phyloP scores from a whole-genome alignment of 2,329 filamentous ascomycete species.

The Xylariaceae sp. region DNA sequence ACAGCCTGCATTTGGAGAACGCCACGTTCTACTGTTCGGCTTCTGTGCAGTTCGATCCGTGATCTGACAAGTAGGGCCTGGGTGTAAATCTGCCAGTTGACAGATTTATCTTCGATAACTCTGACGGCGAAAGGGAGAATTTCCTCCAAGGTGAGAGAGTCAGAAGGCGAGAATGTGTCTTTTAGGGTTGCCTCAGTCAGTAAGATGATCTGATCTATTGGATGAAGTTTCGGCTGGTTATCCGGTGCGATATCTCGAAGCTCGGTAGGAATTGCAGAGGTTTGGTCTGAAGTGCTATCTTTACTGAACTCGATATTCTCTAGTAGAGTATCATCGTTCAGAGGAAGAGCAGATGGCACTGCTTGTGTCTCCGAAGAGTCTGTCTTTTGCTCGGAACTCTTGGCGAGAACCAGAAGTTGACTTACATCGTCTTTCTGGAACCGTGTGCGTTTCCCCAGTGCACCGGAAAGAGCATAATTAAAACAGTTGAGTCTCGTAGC shows the following conservation, averaged over 20 bases:
- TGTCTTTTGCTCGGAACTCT: slow-evolving; percentile 51
- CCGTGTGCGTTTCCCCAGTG: slow-evolving; percentile 79
- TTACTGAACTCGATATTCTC: slow-evolving; percentile 81
- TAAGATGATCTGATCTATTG: slow-evolving; percentile 86
- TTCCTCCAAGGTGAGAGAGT: slow-evolving; percentile 88
- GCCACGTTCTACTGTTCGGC: slow-evolving; percentile 83
- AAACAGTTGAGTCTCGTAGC: slow-evolving; percentile 70
- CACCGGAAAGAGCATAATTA: slow-evolving; percentile 78
- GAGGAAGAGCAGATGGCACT: slow-evolving; percentile 65
- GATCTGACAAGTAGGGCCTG: slow-evolving; percentile 88
- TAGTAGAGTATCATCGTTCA: slow-evolving; percentile 91
- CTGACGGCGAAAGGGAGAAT: slow-evolving; percentile 87
- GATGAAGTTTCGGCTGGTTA: slow-evolving; percentile 75
- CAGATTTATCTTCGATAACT: slow-evolving; percentile 82
- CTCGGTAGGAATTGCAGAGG: slow-evolving; percentile 52
- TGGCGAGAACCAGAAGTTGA: slow-evolving; percentile 87
- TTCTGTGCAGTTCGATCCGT: slow-evolving; percentile 82
- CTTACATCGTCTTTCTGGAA: slow-evolving; percentile 79
- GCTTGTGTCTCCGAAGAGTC: slow-evolving; percentile 21
- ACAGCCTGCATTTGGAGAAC: slow-evolving; percentile 91
- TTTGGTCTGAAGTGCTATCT: slow-evolving; percentile 33
- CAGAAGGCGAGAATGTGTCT: slow-evolving; percentile 78
- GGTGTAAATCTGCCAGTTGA: slow-evolving; percentile 98
- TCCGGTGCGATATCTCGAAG: slow-evolving; percentile 69
- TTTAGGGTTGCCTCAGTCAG: slow-evolving; percentile 85